Evolutionary conservation across 208 protist species (phyloP), one percentile per base, ranked within the genome.

Genomic region (Wallacemonas sp.): DNA sequence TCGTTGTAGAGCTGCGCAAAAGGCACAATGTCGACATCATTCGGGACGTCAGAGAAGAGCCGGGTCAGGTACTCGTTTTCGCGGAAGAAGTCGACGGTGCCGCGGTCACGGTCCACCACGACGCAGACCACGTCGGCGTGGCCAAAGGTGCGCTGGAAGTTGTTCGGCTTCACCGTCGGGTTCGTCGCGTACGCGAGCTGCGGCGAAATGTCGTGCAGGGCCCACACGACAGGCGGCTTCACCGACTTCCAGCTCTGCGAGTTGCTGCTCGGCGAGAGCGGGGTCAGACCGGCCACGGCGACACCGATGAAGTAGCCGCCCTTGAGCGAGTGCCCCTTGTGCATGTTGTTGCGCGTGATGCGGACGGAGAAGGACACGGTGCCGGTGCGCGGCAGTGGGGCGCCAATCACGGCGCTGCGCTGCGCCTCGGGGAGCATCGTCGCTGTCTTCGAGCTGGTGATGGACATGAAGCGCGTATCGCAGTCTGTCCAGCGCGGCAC

Each of bases 1-100:
- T 97, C 91, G 73, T 97, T 97, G 80, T 97, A 97, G 2, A 97
- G 83, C 72, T 97, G 91, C 57, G 88, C 91, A 77, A 97, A 97
- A 1, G 91, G 91, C 16, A 94, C 91, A 41, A 97, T 71, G 67
- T 97, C 86, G 11, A 90, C 67, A 61, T 90, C 80, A 2, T 68
- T 61, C 10, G 91, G 86, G 57, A 97, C 81, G 72, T 88, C 81
- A 39, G 73, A 89, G 67, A 95, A 97, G 41, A 97, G 86, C 49
- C 79, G 89, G 48, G 87, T 86, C n/a, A 97, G 72, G 66, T 89
- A 89, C 49, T 92, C 88, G 62, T 79, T 77, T 23, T 97, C 89
- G 48, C 91, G 86, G 72, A 89, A 93, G 73, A 95, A 97, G 61
- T 87, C 82, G 31, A 97, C 73, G 41, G 76, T 88, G 26, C 77